Base-by-base conservation (phyloP, 768 basidiomycete genomes). In the Boletellus ananas region DNA sequence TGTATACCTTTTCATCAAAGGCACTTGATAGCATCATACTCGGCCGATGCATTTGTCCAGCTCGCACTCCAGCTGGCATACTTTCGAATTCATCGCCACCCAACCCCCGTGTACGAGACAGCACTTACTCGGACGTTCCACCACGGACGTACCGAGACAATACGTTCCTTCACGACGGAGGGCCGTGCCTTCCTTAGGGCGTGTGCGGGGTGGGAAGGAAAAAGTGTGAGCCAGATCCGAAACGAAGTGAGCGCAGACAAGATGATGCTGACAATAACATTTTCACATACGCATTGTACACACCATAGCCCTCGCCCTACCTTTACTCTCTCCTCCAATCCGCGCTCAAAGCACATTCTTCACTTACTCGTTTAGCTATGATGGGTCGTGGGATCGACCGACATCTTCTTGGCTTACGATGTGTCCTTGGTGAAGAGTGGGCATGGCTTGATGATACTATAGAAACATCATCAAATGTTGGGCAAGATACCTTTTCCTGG, bases 91-190 rank as follows among this genome's bases (percentile, higher is more conserved):
- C 87, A 84, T 40, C 83, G 81, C 11, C 70, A 74, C 50, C 85
- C 90, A 59, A 90, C 90, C 4, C 90, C 94, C 2, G 92, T 90
- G 7, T 96, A 97, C 65, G 94, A 97, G 69, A 96, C 94, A 0
- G 90, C 85, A 0, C 77, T 94, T 29, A 95, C 94, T 2, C 80
- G 92, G 21, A 78, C 88, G 66, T 94, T 94, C 72, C 74, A 85
- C 52, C 82, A 85, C 54, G 94, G 92, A 14, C 80, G 94, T 16
- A 96, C 94, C 2, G 94, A 97, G 63, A 93, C 90, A 1, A 83
- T 97, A 45, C 81, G 94, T 21, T 79, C 84, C 0, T 73, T 88
- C 38, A 87, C 83, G 44, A 70, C 69, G 17, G 88, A 93, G 54
- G 87, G 86, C 51, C 78, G 88, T 29, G 74, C 74, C 8, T 94